These are phyloP conservation scores for Thielaviopsis musarum DNA, from an alignment of 2,329 filamentous ascomycete genomes.

Conservation along the genomic window DNA sequence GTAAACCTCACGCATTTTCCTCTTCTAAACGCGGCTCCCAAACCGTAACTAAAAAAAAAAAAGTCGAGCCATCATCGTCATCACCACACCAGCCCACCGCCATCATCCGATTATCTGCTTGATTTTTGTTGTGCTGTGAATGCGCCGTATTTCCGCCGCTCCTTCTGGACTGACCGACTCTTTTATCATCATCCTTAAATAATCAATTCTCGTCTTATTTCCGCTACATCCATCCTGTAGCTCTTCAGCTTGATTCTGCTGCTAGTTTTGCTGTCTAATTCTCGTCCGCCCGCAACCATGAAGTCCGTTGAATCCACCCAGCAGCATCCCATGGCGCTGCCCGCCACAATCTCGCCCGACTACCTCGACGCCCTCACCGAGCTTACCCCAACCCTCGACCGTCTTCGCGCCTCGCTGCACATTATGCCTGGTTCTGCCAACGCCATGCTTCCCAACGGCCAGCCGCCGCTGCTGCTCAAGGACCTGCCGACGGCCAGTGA, in stretches of 20 bases:
- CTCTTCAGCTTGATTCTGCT: too few relatives aligned
- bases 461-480: conserved; percentile 36
- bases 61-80: not conserved
- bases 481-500: conserved; percentile 67
- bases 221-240: not conserved
- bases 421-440: conserved; percentile 7
- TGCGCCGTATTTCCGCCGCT: not conserved
- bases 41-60: not conserved
- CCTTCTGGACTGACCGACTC: too few relatives aligned
- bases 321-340: conserved; percentile 31
- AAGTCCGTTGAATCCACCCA: not conserved
- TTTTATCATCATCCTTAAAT: not conserved
- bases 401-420: conserved; percentile 38
- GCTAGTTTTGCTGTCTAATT: too few relatives aligned
- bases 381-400: conserved; percentile 60
- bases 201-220: not conserved
- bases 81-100: not conserved
- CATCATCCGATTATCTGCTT: not conserved
- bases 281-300: not conserved
- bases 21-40: not conserved
- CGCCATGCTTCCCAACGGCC: conserved; percentile 18
- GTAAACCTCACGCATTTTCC: too few relatives aligned
- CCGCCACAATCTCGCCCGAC: conserved; percentile 57
- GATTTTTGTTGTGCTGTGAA: not conserved
- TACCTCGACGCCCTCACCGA: conserved; percentile 74